Percentiles rank a stretch among this genome's conserved stretches.
These are phyloP conservation scores for Hemileccinum impolitum DNA, from an alignment of 768 basidiomycete genomes.

Conservation along the genomic window DNA sequence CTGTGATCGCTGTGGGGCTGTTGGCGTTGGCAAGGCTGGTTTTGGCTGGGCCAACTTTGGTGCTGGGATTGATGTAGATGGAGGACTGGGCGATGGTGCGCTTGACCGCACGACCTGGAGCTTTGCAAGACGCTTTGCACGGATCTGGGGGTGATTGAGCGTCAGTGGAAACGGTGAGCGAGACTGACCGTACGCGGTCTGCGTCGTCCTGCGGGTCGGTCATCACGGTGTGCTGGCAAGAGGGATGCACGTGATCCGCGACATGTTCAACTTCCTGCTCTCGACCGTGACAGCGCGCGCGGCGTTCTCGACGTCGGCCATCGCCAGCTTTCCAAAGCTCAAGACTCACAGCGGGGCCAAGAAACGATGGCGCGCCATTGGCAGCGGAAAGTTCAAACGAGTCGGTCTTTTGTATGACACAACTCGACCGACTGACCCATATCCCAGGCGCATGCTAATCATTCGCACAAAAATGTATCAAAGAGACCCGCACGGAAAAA, in stretches of 20 bases:
- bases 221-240: constrained; percentile 28
- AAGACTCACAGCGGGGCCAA: constrained; percentile 80
- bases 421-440: constrained; percentile 1
- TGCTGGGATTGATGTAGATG: constrained; percentile 22
- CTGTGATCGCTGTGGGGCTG: constrained; percentile 28
- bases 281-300: constrained; percentile 35
- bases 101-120: constrained; percentile 50
- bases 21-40: constrained; percentile 19
- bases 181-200: constrained; percentile 54
- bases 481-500: constrained; percentile 69
- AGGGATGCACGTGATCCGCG: constrained; percentile 15
- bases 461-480: constrained; percentile 66
- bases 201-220: constrained; percentile 69
- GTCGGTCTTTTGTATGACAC: constrained; percentile 38
- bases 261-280: constrained; percentile 23
- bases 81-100: constrained; percentile 31
- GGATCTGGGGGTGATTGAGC: constrained; percentile 54
- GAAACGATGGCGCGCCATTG: constrained; percentile 73
- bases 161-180: background rate
- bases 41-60: constrained; percentile 37
- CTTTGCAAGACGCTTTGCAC: constrained; percentile 87
- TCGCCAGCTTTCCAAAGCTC: constrained; percentile 64
- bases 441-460: constrained; percentile 62
- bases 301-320: constrained; percentile 58
- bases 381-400: constrained; percentile 72